A percentile compares a stretch with the other conserved stretches of the same genome.
phyloP scores from a whole-genome alignment of 345 rosid species.

The Eucalyptus cloeziana region DNA sequence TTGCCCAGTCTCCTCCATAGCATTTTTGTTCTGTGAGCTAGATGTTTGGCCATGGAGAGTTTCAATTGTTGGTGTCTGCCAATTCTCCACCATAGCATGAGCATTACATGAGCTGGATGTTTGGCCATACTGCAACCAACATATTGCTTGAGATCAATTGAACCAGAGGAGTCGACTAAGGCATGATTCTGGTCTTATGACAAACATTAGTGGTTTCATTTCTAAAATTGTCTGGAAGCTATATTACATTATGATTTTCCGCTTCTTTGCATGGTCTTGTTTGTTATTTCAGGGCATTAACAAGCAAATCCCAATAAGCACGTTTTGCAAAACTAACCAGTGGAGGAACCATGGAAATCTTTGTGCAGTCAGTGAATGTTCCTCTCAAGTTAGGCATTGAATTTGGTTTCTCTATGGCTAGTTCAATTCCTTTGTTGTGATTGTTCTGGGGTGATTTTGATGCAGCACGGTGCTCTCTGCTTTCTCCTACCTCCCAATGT shows the following conservation, averaged over 20 bases:
- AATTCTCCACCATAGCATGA: background rate
- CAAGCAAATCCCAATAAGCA: background rate
- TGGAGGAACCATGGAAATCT: background rate
- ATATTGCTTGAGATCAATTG: background rate
- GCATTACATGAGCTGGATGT: background rate
- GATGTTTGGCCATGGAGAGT: background rate
- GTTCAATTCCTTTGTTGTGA: background rate
- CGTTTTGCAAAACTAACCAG: background rate
- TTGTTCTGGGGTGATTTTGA: background rate
- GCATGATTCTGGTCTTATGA: background rate
- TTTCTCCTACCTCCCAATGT: background rate
- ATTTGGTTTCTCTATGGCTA: background rate
- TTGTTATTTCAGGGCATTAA: background rate
- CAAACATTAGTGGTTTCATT: background rate
- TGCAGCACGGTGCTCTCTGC: background rate
- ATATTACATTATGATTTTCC: background rate
- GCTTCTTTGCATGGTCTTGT: background rate
- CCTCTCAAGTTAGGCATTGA: background rate
- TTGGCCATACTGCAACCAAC: background rate
- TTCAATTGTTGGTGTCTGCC: background rate
- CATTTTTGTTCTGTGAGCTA: background rate
- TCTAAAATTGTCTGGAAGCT: background rate
- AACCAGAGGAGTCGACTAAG: background rate
- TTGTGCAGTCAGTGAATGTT: background rate
- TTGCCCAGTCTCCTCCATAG: background rate